Percentiles rank a stretch among this genome's conserved stretches.
These are phyloP conservation scores for Boletus rex-veris DNA, from an alignment of 768 basidiomycete genomes.

Conservation along the genomic window DNA sequence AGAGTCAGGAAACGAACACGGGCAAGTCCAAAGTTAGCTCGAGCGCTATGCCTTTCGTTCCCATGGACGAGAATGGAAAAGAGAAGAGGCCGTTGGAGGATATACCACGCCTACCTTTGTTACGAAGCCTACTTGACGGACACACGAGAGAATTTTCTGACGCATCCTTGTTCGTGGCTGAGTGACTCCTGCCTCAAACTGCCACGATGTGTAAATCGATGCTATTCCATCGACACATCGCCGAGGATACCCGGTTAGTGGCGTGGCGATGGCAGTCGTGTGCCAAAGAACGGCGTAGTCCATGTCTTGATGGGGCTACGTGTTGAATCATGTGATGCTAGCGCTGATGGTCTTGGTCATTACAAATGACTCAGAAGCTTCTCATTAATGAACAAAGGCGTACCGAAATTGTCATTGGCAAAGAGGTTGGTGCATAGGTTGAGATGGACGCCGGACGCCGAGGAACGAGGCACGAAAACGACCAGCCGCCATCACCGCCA, in stretches of 20 bases:
- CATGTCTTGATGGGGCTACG: constrained; percentile 2
- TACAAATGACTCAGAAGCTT: neutral
- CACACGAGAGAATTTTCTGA: neutral
- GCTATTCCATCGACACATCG: neutral
- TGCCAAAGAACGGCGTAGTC: neutral
- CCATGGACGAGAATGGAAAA: neutral
- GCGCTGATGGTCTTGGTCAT: neutral
- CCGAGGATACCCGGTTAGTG: too few species aligned
- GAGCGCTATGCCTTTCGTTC: neutral
- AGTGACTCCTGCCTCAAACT: neutral
- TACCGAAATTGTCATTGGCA: neutral
- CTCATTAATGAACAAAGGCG: neutral
- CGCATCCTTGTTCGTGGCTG: neutral
- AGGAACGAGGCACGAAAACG: too few species aligned
- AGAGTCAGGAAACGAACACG: neutral
- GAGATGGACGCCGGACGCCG: too few species aligned
- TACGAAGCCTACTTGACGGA: neutral
- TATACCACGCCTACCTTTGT: neutral
- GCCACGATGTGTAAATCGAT: neutral
- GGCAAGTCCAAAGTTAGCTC: neutral
- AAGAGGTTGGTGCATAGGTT: too few species aligned
- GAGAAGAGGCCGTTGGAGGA: neutral
- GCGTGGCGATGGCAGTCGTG: neutral
- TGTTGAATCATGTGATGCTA: neutral
- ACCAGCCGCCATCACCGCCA: too few species aligned